phyloP scores from a whole-genome alignment of 345 rosid genomes.

The Rhizophora mangle region DNA sequence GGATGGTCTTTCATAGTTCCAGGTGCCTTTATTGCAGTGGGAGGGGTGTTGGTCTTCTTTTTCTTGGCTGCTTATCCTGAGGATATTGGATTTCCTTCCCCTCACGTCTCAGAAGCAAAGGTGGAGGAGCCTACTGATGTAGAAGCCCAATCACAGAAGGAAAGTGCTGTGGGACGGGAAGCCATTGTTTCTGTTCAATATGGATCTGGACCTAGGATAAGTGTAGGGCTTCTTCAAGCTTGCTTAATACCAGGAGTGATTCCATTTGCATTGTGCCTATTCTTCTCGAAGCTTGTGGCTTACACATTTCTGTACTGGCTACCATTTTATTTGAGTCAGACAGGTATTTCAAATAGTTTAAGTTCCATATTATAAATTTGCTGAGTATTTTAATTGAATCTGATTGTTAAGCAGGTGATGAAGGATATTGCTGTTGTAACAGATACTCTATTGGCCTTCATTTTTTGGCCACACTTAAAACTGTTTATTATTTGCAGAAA shows the following conservation, averaged over 20 bases:
- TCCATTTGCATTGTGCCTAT: slow-evolving; percentile 73
- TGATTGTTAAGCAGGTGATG: slow-evolving; percentile 10
- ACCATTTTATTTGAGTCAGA: slow-evolving; percentile 83
- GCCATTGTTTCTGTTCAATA: not conserved
- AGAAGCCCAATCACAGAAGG: slow-evolving; percentile 34
- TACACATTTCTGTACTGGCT: slow-evolving; percentile 83
- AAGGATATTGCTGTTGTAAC: too few relatives aligned
- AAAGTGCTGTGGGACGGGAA: slow-evolving; percentile 13
- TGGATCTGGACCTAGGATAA: slow-evolving; percentile 46
- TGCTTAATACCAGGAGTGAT: slow-evolving; percentile 82
- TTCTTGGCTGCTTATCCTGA: slow-evolving; percentile 82
- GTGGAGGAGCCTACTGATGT: slow-evolving; percentile 16
- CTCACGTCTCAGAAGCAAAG: slow-evolving; percentile 16
- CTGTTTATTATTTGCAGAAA: slow-evolving; percentile 42
- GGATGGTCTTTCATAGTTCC: slow-evolving; percentile 90
- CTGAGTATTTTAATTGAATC: slow-evolving; percentile 11
- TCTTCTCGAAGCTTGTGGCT: slow-evolving; percentile 82
- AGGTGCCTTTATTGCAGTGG: slow-evolving; percentile 54
- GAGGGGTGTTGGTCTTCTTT: slow-evolving; percentile 65
- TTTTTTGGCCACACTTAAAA: not conserved
- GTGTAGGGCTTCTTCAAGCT: slow-evolving; percentile 80
- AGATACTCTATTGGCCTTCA: too few relatives aligned
- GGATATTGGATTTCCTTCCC: slow-evolving; percentile 61
- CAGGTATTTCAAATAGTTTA: slow-evolving; percentile 39
- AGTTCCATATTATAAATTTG: not conserved